These are phyloP conservation scores for Boletus speciosus DNA, from an alignment of 768 basidiomycete species.

Conservation along the genomic window DNA sequence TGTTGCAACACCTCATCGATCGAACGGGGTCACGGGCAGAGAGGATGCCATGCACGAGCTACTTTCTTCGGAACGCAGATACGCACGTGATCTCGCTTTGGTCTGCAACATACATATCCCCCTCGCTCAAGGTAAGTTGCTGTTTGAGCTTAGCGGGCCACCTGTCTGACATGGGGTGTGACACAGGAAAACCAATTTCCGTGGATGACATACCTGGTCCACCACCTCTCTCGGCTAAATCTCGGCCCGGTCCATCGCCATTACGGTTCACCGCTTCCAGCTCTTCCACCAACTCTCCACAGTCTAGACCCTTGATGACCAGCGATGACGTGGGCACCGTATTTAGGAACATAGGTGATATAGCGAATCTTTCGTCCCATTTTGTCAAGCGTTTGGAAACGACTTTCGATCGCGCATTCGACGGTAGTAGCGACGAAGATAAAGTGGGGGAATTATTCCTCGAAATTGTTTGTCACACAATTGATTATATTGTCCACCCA, in stretches of 20 bases:
- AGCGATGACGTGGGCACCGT: slow-evolving; percentile 59
- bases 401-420: slow-evolving; percentile 53
- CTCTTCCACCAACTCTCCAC: slow-evolving; percentile 35
- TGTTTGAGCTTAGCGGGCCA: neutral
- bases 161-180: neutral
- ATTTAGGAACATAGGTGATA: slow-evolving; percentile 68
- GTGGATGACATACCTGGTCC: neutral
- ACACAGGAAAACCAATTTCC: slow-evolving; percentile 33
- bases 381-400: slow-evolving; percentile 58
- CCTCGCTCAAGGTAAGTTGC: slow-evolving; percentile 58
- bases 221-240: too few relatives aligned
- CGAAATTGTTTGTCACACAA: slow-evolving; percentile 47
- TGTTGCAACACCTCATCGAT: slow-evolving; percentile 19
- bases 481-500: neutral
- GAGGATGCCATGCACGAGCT: too few relatives aligned
- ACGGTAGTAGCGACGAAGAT: slow-evolving; percentile 61
- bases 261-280: slow-evolving; percentile 34
- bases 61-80: too few relatives aligned
- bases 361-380: slow-evolving; percentile 60
- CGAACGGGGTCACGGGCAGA: slow-evolving; percentile 35
- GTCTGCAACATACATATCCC: slow-evolving; percentile 71
- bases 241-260: slow-evolving; percentile 15
- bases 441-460: slow-evolving; percentile 64
- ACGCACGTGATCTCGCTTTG: slow-evolving; percentile 31
- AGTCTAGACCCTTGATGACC: slow-evolving; percentile 56